These are phyloP conservation scores for Zostera marina DNA, from an alignment of 116 monocot species.

Conservation along the genomic window DNA sequence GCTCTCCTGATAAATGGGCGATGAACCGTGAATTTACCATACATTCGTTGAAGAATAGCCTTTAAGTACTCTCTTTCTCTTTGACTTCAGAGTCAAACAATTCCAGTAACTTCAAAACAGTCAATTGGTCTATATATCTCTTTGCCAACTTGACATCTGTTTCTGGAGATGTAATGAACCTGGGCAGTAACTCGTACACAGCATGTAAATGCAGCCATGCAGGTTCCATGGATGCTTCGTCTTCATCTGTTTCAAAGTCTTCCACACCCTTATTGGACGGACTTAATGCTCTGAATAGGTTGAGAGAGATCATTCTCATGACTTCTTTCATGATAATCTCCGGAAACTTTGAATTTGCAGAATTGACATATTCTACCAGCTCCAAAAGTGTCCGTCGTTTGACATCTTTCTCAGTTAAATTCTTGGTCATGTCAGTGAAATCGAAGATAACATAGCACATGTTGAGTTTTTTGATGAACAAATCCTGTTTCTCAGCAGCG, in stretches of 20 bases:
- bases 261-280: conserved; percentile 13
- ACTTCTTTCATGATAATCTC: conserved; percentile 28
- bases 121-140: conserved; percentile 28
- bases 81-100: conserved; percentile 30
- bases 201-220: conserved; percentile 41
- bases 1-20: conserved; percentile 18
- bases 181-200: conserved; percentile 31
- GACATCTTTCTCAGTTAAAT: conserved; percentile 29
- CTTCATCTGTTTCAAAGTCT: conserved; percentile 18
- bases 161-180: conserved; percentile 14
- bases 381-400: conserved; percentile 38
- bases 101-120: conserved; percentile 14
- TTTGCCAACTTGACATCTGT: conserved; percentile 39
- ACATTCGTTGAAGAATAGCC: conserved; percentile 56
- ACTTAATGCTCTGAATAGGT: conserved; percentile 5
- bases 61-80: conserved; percentile 62
- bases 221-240: conserved; percentile 28
- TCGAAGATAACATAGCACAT: conserved; percentile 35
- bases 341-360: conserved; percentile 17
- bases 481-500: conserved; percentile 16
- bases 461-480: conserved; percentile 29
- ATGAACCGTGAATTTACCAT: conserved; percentile 61
- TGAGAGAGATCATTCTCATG: conserved; percentile 23
- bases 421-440: conserved; percentile 22
- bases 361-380: conserved; percentile 29